phyloP scores from a whole-genome alignment of 805 yeast genomes.

The Metschnikowia drakensbergensis region DNA sequence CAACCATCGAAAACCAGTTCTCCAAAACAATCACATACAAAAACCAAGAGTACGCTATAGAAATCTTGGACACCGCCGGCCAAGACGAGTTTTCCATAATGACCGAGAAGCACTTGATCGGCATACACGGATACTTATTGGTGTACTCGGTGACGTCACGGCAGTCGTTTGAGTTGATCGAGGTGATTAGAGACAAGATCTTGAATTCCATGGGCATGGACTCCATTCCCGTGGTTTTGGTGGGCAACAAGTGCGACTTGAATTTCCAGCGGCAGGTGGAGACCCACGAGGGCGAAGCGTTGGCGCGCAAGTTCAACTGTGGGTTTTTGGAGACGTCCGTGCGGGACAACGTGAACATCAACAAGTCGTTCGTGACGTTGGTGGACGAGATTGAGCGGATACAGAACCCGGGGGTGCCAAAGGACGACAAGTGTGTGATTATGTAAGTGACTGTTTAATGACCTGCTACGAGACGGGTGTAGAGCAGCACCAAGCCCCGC shows the following conservation, averaged over 20 bases:
- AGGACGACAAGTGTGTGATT: constrained; percentile 49
- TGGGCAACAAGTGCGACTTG: constrained; percentile 20
- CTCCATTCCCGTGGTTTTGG: constrained; percentile 44
- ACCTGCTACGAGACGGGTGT: neutral
- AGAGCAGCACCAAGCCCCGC: no score
- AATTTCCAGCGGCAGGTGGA: constrained; percentile 20
- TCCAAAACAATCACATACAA: constrained; percentile 63
- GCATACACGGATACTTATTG: constrained; percentile 77
- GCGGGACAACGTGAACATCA: constrained; percentile 43
- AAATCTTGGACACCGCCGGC: constrained; percentile 89
- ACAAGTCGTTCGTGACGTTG: constrained; percentile 58
- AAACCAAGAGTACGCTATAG: constrained; percentile 74
- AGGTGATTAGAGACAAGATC: constrained; percentile 77
- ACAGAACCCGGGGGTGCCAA: constrained; percentile 48
- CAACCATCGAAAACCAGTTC: constrained; percentile 86
- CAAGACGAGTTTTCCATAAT: constrained; percentile 84
- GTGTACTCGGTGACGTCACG: constrained; percentile 79
- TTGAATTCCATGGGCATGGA: constrained; percentile 58
- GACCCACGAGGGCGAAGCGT: constrained; percentile 30
- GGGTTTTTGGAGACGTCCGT: constrained; percentile 49
- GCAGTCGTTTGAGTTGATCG: constrained; percentile 72
- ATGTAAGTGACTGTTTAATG: constrained; percentile 25
- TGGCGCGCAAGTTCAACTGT: constrained; percentile 44
- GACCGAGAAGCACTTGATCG: constrained; percentile 73
- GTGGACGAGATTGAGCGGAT: constrained; percentile 54